Base-by-base conservation (phyloP, 78 protist genomes). In the Dictyostelium brefeldianum region DNA sequence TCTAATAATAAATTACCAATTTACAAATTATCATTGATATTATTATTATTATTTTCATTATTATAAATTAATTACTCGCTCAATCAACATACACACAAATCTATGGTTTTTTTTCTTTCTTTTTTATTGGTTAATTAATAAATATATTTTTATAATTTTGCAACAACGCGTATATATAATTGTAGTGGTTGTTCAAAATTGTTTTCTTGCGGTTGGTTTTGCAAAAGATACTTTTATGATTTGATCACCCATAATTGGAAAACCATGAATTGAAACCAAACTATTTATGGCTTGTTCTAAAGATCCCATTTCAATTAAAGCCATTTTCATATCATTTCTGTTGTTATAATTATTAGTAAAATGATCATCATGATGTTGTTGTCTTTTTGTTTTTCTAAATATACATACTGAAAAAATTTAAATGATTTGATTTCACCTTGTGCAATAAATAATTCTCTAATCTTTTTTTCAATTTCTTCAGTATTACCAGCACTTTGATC, bases 281-380 rank as follows among this genome's bases (percentile, higher is more conserved):
- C 89, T 83, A 78, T 80, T 65, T 18, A 91, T 74, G 5, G 95
- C 71, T 10, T 77, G 71, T 36, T 91, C 90, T 25, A 91, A 46
- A 15, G 83, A 47, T 29, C 41, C 43, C 95, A 91, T 91, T 62
- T 91, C 92, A 22, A 91, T 29, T 29, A 91, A 53, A 25, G 95
- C 95, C 95, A 91, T 91, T 74, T 70, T 91, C 27, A 78, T 54
- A 36, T 91, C 90, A 15, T 82, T 91, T 54, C 87, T 82, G 2
- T 9, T 2, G 4, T 6, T 0, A n/a, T n/a, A 20, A 22, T 57
- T 57, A 57, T 22, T 56, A 48, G 5, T 48, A 48, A 48, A 9
- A 9, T 48, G 5, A 48, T 48, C 53, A 48, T 48, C 8, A 8
- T 48, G 53, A 9, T 48, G 53, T 5, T 48, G 53, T 9, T 9